Evolutionary conservation across 2,329 filamentous ascomycete genomes (phyloP).

Genomic region (Fusarium miscanthi): DNA sequence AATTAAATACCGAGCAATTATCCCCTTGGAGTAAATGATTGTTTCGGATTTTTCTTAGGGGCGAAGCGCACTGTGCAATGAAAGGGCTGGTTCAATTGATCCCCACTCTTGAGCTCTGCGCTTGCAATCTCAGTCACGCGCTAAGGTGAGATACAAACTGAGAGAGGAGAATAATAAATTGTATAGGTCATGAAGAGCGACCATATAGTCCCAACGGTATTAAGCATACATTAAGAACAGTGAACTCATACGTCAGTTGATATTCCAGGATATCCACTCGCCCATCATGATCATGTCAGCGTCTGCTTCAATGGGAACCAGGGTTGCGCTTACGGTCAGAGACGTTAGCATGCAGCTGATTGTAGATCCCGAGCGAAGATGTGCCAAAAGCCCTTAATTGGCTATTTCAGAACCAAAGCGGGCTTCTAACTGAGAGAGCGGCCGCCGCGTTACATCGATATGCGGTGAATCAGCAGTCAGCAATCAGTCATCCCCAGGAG

Average conservation of each 20-base stretch:
- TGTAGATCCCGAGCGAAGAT: not conserved
- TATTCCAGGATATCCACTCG: no score
- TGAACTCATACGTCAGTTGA: no score
- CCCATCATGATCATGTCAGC: no score
- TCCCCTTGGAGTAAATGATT: not conserved
- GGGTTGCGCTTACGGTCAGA: not conserved
- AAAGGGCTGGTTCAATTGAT: not conserved
- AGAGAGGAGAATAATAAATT: no score
- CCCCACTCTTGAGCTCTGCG: not conserved
- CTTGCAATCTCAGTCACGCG: not conserved
- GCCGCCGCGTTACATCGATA: not conserved
- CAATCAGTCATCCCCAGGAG: not conserved
- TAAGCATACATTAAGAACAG: no score
- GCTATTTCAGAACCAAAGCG: not conserved
- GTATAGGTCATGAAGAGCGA: no score
- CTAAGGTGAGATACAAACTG: no score
- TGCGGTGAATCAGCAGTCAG: not conserved
- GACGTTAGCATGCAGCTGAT: not conserved
- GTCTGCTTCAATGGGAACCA: no score
- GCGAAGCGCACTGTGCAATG: not conserved
- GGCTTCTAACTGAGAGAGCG: accelerated
- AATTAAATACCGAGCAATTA: not conserved
- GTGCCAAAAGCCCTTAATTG: not conserved
- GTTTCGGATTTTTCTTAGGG: not conserved
- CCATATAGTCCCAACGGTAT: no score